phyloP scores from a whole-genome alignment of 257 asterid genomes.

The Solanum neorickii region DNA sequence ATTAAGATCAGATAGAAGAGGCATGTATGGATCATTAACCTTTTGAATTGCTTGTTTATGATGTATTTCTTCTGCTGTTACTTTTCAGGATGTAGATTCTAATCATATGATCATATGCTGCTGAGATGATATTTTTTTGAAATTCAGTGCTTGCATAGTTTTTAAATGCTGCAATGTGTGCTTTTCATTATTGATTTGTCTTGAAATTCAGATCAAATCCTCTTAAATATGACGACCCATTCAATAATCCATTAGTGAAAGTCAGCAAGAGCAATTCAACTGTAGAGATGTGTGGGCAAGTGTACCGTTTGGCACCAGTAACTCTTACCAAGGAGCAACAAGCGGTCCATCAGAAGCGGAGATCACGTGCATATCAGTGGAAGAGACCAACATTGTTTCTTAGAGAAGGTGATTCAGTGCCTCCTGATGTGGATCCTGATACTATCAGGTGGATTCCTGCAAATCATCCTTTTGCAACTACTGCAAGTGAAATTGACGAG shows the following conservation, averaged over 20 bases:
- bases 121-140: background rate
- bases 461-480: constrained; percentile 97
- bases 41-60: background rate
- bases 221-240: constrained; percentile 93
- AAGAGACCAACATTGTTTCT: constrained; percentile 92
- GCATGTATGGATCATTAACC: constrained; percentile 74
- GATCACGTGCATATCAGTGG: constrained; percentile 99
- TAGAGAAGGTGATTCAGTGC: constrained; percentile 86
- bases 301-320: constrained; percentile 88
- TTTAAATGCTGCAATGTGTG: constrained; percentile 1
- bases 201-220: constrained; percentile 53
- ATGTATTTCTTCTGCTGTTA: background rate
- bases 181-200: constrained; percentile 1
- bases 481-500: constrained; percentile 89
- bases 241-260: constrained; percentile 93
- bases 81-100: background rate
- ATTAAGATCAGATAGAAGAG: constrained; percentile 97
- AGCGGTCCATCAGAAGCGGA: constrained; percentile 71
- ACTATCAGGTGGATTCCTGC: constrained; percentile 98
- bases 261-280: constrained; percentile 71
- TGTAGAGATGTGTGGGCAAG: constrained; percentile 97
- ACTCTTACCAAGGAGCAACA: constrained; percentile 79
- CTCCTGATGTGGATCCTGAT: constrained; percentile 98
- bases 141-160: background rate
- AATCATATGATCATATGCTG: background rate